phyloP scores from a whole-genome alignment of 331 rosid species.

The Dryas integrifolia region DNA sequence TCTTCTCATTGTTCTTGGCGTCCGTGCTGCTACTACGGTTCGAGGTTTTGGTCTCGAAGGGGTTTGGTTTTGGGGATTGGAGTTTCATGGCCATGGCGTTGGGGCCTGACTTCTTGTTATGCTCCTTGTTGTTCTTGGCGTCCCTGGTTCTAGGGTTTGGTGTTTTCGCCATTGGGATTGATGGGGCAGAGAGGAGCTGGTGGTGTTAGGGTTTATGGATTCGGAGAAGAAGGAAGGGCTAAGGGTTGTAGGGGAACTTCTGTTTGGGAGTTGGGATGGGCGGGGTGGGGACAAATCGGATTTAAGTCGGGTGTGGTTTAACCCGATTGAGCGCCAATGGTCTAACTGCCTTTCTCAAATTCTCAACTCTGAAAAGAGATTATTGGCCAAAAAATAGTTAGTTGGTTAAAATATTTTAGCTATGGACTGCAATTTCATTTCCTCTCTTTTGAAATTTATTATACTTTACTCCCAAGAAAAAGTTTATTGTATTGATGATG shows the following conservation, averaged over 20 bases:
- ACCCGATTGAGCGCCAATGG: not conserved
- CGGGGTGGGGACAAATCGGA: too few species aligned
- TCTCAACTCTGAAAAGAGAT: too few species aligned
- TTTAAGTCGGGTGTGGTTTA: not conserved
- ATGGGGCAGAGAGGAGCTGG: not conserved
- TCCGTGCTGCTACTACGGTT: slow-evolving; percentile 3
- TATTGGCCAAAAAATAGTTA: too few species aligned
- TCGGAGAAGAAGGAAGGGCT: not conserved
- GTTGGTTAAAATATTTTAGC: too few species aligned
- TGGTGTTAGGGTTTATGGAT: slow-evolving; percentile 13
- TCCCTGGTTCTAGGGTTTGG: too few species aligned
- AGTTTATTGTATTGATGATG: too few species aligned
- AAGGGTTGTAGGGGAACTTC: slow-evolving; percentile 11
- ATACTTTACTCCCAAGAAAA: too few species aligned
- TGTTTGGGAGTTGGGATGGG: not conserved
- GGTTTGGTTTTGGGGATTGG: slow-evolving; percentile 38
- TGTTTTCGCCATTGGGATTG: too few species aligned
- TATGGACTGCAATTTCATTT: too few species aligned
- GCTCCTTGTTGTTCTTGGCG: slow-evolving; percentile 32
- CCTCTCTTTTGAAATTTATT: too few species aligned
- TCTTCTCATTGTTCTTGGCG: slow-evolving; percentile 13
- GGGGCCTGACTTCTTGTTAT: slow-evolving; percentile 32
- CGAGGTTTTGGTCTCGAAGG: slow-evolving; percentile 24
- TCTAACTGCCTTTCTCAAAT: not conserved
- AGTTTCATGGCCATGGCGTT: slow-evolving; percentile 52